A percentile compares a stretch with the other conserved stretches of the same genome.
Conservation (phyloP, 495 filamentous ascomycete genomes). For the Tuber umbilicatum region DNA sequence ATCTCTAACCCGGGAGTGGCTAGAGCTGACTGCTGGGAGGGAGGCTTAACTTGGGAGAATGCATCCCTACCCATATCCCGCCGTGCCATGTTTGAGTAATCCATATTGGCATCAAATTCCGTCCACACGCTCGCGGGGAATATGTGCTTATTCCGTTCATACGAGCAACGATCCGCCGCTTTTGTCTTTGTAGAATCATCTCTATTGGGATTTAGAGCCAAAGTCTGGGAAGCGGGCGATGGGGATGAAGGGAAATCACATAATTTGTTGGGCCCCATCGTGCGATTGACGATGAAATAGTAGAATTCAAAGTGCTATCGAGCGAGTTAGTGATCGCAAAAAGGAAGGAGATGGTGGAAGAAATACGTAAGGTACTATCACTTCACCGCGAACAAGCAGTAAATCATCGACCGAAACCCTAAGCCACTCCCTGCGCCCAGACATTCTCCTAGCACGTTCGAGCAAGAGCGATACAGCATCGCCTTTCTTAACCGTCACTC, state of each 20-base stretch:
- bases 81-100: conserved; percentile 73
- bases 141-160: conserved; percentile 94
- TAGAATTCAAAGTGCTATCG: conserved; percentile 95
- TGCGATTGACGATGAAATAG: conserved; percentile 88
- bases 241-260: conserved; percentile 66
- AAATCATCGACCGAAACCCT: conserved; percentile 92
- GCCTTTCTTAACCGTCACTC: conserved; percentile 82
- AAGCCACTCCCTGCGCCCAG: conserved; percentile 68
- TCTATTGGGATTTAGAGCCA: conserved; percentile 37
- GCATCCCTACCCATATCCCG: conserved; percentile 81
- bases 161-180: conserved; percentile 94
- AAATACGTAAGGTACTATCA: conserved; percentile 92
- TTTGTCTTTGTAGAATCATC: conserved; percentile 83
- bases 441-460: conserved; percentile 52
- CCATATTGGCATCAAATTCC: conserved; percentile 81
- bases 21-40: not conserved
- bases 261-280: conserved; percentile 59
- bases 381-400: conserved; percentile 82
- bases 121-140: conserved; percentile 95
- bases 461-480: conserved; percentile 89
- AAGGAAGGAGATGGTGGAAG: not conserved
- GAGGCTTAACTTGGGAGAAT: conserved; percentile 64
- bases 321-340: conserved; percentile 3
- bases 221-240: conserved; percentile 9
- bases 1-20: no score